Evolutionary conservation across 306 rosid genomes (phyloP).

Genomic region (Corylus avellana): DNA sequence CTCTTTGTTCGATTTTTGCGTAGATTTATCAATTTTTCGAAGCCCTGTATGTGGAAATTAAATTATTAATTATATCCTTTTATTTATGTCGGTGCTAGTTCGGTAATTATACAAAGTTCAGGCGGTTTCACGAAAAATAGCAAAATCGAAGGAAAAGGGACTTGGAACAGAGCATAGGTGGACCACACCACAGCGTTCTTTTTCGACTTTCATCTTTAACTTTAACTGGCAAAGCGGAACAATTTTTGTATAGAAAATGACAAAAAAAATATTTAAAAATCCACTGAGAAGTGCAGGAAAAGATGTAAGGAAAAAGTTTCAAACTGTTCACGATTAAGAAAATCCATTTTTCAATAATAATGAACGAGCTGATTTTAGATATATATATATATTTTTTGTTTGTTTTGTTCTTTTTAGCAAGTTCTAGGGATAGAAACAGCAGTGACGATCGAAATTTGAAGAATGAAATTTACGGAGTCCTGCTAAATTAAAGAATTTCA

Average conservation of each 20-base stretch:
- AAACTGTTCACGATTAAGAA: background rate
- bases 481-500: background rate
- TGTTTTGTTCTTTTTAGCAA: background rate
- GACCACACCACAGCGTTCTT: slow-evolving; percentile 1
- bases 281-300: background rate
- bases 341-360: background rate
- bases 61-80: background rate
- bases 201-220: background rate
- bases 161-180: background rate
- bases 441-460: background rate
- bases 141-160: too few relatives aligned
- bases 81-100: background rate
- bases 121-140: background rate
- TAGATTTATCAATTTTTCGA: background rate
- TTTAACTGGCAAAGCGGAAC: background rate
- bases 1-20: background rate
- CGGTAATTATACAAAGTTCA: background rate
- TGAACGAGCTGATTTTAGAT: background rate
- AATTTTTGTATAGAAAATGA: background rate
- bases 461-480: background rate
- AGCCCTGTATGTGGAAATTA: background rate
- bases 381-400: too few relatives aligned
- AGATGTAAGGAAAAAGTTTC: background rate
- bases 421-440: background rate
- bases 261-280: too few relatives aligned